phyloP scores from a whole-genome alignment of 768 basidiomycete genomes.

The Terana coerulea region DNA sequence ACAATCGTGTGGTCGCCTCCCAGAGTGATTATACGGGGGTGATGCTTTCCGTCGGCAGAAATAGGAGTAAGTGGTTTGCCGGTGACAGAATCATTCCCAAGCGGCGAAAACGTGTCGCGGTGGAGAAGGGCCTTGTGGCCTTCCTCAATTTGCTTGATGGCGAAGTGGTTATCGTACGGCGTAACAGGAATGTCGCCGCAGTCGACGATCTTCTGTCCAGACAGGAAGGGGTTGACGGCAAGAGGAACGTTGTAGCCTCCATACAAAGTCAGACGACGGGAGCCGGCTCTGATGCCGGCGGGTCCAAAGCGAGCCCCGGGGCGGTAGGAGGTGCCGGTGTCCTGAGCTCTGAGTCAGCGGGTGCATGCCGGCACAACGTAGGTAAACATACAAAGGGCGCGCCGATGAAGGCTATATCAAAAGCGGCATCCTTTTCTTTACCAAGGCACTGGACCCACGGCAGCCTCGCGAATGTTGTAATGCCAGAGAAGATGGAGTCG shows the following conservation, averaged over 20 bases:
- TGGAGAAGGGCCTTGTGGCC: constrained; percentile 71
- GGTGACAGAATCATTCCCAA: constrained; percentile 60
- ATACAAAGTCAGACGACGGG: constrained; percentile 68
- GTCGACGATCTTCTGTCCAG: constrained; percentile 67
- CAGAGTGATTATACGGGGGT: constrained; percentile 78
- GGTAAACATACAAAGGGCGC: constrained; percentile 60
- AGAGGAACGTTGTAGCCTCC: constrained; percentile 80
- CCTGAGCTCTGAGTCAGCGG: constrained; percentile 31
- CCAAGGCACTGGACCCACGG: constrained; percentile 80
- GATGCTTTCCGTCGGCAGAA: constrained; percentile 65
- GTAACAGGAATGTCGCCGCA: constrained; percentile 79
- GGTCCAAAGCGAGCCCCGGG: constrained; percentile 87
- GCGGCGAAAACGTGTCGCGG: constrained; percentile 54
- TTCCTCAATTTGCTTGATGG: constrained; percentile 71
- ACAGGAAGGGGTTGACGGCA: constrained; percentile 64
- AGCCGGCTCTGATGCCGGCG: constrained; percentile 76
- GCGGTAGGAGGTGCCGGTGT: constrained; percentile 73
- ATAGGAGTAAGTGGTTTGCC: constrained; percentile 55
- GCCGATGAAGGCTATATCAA: constrained; percentile 83
- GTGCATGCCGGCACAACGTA: neutral
- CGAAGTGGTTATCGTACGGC: constrained; percentile 71
- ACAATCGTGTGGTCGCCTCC: constrained; percentile 90
- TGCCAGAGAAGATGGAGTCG: constrained; percentile 78
- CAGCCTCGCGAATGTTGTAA: constrained; percentile 84
- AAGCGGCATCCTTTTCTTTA: constrained; percentile 47